Evolutionary conservation across 495 filamentous ascomycete species (phyloP), one percentile per base, ranked within the genome.

Genomic region (Penicillium longicatenatum): DNA sequence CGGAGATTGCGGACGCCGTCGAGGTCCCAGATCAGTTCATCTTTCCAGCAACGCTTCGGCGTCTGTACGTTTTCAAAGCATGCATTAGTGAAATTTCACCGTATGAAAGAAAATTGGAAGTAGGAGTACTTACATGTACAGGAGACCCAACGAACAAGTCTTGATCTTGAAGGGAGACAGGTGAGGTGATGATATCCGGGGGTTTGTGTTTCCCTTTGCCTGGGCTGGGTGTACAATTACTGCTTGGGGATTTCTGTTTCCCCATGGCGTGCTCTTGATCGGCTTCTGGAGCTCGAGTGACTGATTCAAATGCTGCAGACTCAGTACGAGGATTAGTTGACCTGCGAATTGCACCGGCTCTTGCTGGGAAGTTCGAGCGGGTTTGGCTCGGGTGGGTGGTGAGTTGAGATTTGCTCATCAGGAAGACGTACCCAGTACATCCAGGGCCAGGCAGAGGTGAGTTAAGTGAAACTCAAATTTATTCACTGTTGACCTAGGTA

Each of bases 11-110:
- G 31, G 4, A 59, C 48, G 47, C 30, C 20, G 6, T 52, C 20
- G 6, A 48, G 21, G 24, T 55, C 51, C 60, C 60, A 63, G 39
- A 30, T 24, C 7, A 59, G 16, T 16, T 43, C 21, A 26, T 52
- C 37, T 30, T 17, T 43, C 50, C 50, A 52, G 33, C 16, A 14
- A n/a, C 37, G 14, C 4, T 17, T 17, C 16, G 37, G 16, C 6
- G 14, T 39, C 37, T 39, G 37, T n/a, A 1, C 17, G 14, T 39
- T 17, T 16, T 7, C 14, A 39, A 37, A 11, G 6, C 14, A 4
- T 17, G 8, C 17, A 1, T 39, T n/a, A 39, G 37, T 17, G 37
- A n/a, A 39, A 17, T 1, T n/a, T 6, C 37, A 4, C 12, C 12
- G 5, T n/a, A 4, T n/a, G 31, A 17, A n/a, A 39, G 37, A 39